Percentiles rank a stretch among this genome's conserved stretches.
Conservation (phyloP, 768 basidiomycete species). For the Pleurotus tuber-regium region DNA sequence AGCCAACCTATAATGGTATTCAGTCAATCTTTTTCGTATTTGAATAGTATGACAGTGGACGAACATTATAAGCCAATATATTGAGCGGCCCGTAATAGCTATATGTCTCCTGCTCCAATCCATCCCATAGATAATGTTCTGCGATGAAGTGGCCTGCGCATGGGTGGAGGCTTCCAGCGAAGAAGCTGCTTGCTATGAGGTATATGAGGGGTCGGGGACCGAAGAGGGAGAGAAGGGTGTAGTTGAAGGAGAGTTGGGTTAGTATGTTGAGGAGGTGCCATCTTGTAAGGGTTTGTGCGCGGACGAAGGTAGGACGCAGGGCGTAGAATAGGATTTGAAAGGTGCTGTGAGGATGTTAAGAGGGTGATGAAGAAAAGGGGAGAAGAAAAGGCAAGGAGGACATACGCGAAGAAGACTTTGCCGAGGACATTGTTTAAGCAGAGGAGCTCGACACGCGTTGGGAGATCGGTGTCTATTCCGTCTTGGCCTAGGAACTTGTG, state of each 20-base stretch:
- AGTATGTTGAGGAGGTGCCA: slow-evolving; percentile 86
- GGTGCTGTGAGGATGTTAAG: slow-evolving; percentile 49
- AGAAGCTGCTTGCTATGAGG: slow-evolving; percentile 87
- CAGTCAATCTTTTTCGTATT: slow-evolving; percentile 10
- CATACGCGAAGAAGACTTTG: slow-evolving; percentile 96
- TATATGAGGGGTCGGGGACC: slow-evolving; percentile 64
- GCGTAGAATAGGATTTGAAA: slow-evolving; percentile 99
- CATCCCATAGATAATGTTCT: slow-evolving; percentile 95
- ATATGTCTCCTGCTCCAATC: slow-evolving; percentile 91
- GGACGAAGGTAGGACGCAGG: slow-evolving; percentile 90
- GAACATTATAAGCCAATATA: slow-evolving; percentile 86
- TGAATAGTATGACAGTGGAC: slow-evolving; percentile 22
- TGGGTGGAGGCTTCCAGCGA: slow-evolving; percentile 94
- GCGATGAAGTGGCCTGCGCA: slow-evolving; percentile 98
- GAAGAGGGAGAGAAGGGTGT: slow-evolving; percentile 47
- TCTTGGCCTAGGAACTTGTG: slow-evolving; percentile 96
- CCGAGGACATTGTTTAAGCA: slow-evolving; percentile 94
- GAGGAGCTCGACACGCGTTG: slow-evolving; percentile 80
- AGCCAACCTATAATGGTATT: slow-evolving; percentile 68
- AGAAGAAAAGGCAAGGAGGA: slow-evolving; percentile 19
- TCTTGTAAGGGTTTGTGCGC: slow-evolving; percentile 70
- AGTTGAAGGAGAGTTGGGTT: slow-evolving; percentile 71
- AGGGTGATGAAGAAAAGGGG: not conserved
- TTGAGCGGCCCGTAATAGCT: slow-evolving; percentile 96
- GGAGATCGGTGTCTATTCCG: slow-evolving; percentile 94